A percentile compares a stretch with the other conserved stretches of the same genome.
phyloP scores from a whole-genome alignment of 768 basidiomycete species.

The Suillus subluteus region DNA sequence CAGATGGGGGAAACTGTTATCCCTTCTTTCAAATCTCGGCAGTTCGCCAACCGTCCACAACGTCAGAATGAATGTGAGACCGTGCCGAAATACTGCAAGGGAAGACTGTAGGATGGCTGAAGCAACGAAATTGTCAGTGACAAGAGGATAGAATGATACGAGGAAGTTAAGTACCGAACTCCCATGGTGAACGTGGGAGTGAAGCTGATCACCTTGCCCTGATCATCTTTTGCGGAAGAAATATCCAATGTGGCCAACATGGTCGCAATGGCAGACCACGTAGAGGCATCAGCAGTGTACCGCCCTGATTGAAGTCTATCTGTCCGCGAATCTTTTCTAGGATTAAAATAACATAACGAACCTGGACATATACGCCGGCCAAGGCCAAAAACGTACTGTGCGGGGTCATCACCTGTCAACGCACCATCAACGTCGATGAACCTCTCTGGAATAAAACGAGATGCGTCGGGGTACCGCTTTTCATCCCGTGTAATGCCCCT shows the following conservation, averaged over 20 bases:
- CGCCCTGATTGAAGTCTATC: conserved; percentile 19
- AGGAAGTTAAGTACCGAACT: not conserved
- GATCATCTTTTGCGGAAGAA: conserved; percentile 2
- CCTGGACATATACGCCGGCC: conserved; percentile 13
- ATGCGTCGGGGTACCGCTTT: conserved; percentile 14
- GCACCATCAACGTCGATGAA: conserved; percentile 16
- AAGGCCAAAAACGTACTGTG: conserved; percentile 14
- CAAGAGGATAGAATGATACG: no score
- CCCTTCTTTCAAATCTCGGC: not conserved
- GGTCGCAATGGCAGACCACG: conserved; percentile 24
- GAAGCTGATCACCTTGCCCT: conserved; percentile 8
- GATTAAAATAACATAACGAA: not conserved
- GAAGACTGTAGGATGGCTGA: not conserved
- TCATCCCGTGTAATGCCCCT: conserved; percentile 20
- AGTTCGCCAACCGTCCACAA: not conserved
- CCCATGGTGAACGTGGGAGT: conserved; percentile 6
- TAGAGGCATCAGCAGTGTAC: conserved; percentile 20
- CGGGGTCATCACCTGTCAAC: conserved; percentile 15
- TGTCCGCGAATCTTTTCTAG: not conserved
- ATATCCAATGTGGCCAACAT: conserved; percentile 19
- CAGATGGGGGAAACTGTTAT: not conserved
- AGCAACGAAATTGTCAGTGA: not conserved
- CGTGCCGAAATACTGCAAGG: conserved; percentile 4
- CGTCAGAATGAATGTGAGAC: not conserved
- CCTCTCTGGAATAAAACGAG: conserved; percentile 19